These are phyloP conservation scores for Hortiboletus rubellus DNA, from an alignment of 1,284 basidiomycete genomes.

Conservation along the genomic window DNA sequence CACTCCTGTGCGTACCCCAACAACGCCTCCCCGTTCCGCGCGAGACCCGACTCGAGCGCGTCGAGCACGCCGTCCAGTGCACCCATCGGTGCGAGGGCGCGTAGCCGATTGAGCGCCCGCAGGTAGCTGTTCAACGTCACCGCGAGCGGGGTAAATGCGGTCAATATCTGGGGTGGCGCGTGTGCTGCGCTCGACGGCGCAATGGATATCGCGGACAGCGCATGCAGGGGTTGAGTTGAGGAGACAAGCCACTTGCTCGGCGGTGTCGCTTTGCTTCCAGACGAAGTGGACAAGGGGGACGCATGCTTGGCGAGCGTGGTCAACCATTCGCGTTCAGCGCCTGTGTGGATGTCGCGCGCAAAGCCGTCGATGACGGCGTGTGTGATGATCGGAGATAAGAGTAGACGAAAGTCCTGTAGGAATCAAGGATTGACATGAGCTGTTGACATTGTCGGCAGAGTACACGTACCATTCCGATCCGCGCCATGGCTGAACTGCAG, in stretches of 20 bases:
- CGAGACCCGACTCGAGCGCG: constrained; percentile 55
- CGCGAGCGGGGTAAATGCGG: constrained; percentile 79
- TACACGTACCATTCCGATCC: constrained; percentile 67
- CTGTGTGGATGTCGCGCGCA: constrained; percentile 25
- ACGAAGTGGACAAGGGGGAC: background rate
- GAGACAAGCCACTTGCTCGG: constrained; percentile 56
- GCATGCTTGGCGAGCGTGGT: constrained; percentile 20
- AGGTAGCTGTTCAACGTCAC: constrained; percentile 75
- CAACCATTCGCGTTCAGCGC: constrained; percentile 34
- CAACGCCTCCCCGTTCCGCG: constrained; percentile 45
- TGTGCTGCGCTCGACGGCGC: constrained; percentile 41
- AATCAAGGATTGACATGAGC: background rate
- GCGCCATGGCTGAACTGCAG: constrained; percentile 86
- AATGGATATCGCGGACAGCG: constrained; percentile 30
- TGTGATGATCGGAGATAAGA: constrained; percentile 33
- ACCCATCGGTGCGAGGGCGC: constrained; percentile 74
- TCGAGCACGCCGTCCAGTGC: constrained; percentile 43
- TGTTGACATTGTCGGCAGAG: background rate
- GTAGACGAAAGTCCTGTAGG: constrained; percentile 29
- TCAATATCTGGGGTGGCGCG: constrained; percentile 66
- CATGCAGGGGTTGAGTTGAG: constrained; percentile 36
- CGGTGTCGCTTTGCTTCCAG: constrained; percentile 12
- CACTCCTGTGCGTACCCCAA: constrained; percentile 26
- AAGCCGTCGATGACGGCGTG: constrained; percentile 36
- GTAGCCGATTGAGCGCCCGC: constrained; percentile 75